phyloP scores from a whole-genome alignment of 2,329 filamentous ascomycete genomes.

The Hymenoscyphus fructigenus region DNA sequence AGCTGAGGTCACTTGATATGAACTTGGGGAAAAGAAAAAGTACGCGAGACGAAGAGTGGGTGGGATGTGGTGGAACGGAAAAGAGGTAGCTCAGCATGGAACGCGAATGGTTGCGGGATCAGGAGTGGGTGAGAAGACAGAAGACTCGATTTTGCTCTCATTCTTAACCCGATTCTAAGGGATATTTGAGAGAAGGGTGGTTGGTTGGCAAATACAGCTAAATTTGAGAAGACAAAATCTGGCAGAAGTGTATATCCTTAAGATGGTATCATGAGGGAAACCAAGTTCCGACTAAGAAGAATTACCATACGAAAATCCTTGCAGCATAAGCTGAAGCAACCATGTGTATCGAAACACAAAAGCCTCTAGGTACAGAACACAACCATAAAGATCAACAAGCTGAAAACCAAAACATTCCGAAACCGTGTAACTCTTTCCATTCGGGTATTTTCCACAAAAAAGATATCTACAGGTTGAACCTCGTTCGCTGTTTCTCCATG shows the following conservation, averaged over 20 bases:
- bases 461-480: slow-evolving; percentile 76
- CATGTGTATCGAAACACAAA: neutral
- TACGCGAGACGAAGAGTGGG: neutral
- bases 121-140: too few species aligned
- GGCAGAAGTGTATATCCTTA: too few species aligned
- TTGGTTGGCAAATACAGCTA: too few species aligned
- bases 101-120: too few species aligned
- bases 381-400: neutral
- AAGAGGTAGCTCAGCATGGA: too few species aligned
- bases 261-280: too few species aligned
- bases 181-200: too few species aligned
- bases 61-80: neutral
- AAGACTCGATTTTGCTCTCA: too few species aligned
- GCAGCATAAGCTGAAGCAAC: neutral
- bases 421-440: neutral
- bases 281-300: neutral
- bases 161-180: too few species aligned
- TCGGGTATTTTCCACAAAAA: neutral
- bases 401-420: neutral
- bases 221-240: too few species aligned
- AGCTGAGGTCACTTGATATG: neutral
- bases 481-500: slow-evolving; percentile 91
- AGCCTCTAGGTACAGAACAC: neutral
- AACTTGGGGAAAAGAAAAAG: neutral
- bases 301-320: neutral